Evolutionary conservation across 2,329 filamentous ascomycete species (phyloP).

Genomic region (Aspergillus udagawae): DNA sequence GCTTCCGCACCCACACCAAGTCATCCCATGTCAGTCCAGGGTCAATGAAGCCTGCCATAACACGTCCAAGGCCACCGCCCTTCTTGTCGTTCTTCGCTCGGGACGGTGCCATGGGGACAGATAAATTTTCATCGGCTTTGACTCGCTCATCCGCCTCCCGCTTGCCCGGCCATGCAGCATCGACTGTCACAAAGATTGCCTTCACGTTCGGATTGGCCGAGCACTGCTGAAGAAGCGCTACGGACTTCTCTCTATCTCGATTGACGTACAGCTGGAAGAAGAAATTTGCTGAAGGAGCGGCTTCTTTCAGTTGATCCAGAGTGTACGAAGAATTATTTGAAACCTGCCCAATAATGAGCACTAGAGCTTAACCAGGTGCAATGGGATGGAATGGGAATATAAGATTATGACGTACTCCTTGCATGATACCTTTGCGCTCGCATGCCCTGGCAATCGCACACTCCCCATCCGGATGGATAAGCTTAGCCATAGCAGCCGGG

Average conservation of each 20-base stretch:
- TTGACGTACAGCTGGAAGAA: slow-evolving; percentile 57
- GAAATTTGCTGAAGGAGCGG: slow-evolving; percentile 41
- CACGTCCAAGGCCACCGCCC: slow-evolving; percentile 50
- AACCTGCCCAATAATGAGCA: slow-evolving; percentile 32
- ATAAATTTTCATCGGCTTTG: slow-evolving; percentile 42
- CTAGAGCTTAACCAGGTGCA: slow-evolving; percentile 1
- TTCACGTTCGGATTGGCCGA: slow-evolving; percentile 40
- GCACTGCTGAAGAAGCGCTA: slow-evolving; percentile 42
- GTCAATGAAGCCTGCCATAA: slow-evolving; percentile 53
- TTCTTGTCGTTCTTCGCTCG: slow-evolving; percentile 49
- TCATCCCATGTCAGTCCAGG: slow-evolving; percentile 52
- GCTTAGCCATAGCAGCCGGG: slow-evolving; percentile 60
- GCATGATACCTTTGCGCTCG: slow-evolving; percentile 50
- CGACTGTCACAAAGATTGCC: slow-evolving; percentile 52
- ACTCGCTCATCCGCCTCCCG: slow-evolving; percentile 56
- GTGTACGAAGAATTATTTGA: slow-evolving; percentile 61
- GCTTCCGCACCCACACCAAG: slow-evolving; percentile 49
- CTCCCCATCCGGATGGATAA: slow-evolving; percentile 64
- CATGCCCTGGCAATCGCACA: slow-evolving; percentile 54
- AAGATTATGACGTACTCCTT: slow-evolving; percentile 41
- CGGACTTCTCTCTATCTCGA: slow-evolving; percentile 47
- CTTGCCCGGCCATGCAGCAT: slow-evolving; percentile 52
- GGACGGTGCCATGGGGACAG: slow-evolving; percentile 43
- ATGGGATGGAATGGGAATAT: background rate
- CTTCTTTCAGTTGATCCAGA: slow-evolving; percentile 50